These are phyloP conservation scores for Ceratocystis cacaofunesta DNA, from an alignment of 2,329 filamentous ascomycete genomes.

Conservation along the genomic window DNA sequence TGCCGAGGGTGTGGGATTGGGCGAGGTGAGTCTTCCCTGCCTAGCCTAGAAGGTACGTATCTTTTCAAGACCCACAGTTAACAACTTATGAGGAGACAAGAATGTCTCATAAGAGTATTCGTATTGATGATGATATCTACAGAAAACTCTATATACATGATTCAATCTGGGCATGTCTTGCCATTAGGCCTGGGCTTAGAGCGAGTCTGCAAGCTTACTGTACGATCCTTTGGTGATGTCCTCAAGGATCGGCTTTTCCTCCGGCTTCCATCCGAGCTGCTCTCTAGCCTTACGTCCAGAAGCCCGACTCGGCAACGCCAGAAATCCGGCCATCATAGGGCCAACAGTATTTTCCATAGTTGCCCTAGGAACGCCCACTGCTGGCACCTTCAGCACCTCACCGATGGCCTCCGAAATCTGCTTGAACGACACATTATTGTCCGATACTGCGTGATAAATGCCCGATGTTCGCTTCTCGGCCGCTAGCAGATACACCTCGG, in stretches of 20 bases:
- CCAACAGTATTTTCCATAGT: slow-evolving; percentile 22
- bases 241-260: slow-evolving; percentile 24
- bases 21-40: too few relatives aligned
- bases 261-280: slow-evolving; percentile 28
- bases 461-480: slow-evolving; percentile 25
- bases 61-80: too few relatives aligned
- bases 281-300: slow-evolving; percentile 26
- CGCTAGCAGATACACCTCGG: slow-evolving; percentile 27
- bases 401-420: slow-evolving; percentile 22
- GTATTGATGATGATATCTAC: too few relatives aligned
- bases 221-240: slow-evolving; percentile 24
- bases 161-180: not conserved
- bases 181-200: slow-evolving; percentile 9
- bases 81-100: too few relatives aligned
- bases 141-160: not conserved
- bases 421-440: slow-evolving; percentile 24
- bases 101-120: too few relatives aligned
- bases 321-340: slow-evolving; percentile 24
- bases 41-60: too few relatives aligned
- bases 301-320: slow-evolving; percentile 24
- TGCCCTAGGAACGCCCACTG: slow-evolving; percentile 18
- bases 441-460: slow-evolving; percentile 25
- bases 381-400: slow-evolving; percentile 19
- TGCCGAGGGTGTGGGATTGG: too few relatives aligned
- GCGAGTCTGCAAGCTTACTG: slow-evolving; percentile 15